Evolutionary conservation across 2,329 filamentous ascomycete species (phyloP).

Genomic region (Diaporthe ampelina): DNA sequence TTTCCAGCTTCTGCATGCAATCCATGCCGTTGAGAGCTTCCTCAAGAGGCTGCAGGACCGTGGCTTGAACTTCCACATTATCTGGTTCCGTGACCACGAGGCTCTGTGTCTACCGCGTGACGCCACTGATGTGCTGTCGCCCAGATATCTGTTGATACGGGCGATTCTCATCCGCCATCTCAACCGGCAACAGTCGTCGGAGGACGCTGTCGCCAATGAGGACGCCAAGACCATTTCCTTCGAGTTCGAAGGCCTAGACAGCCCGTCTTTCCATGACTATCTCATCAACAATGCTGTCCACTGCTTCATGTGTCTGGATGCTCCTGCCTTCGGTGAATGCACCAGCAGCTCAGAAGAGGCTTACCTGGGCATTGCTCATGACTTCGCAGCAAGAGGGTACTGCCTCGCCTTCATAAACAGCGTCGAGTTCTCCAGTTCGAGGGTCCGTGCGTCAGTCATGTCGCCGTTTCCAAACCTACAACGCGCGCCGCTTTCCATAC

Average conservation of each 20-base stretch:
- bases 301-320: slow-evolving; percentile 79
- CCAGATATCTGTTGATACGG: slow-evolving; percentile 74
- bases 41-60: slow-evolving; percentile 71
- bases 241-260: slow-evolving; percentile 59
- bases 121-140: slow-evolving; percentile 46
- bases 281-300: slow-evolving; percentile 68
- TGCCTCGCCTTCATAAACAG: slow-evolving; percentile 75
- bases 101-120: slow-evolving; percentile 67
- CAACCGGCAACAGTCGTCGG: slow-evolving; percentile 41
- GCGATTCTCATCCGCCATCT: slow-evolving; percentile 76
- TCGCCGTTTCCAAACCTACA: slow-evolving; percentile 42
- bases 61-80: slow-evolving; percentile 78
- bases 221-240: slow-evolving; percentile 46
- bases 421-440: slow-evolving; percentile 74
- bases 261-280: slow-evolving; percentile 67
- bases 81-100: slow-evolving; percentile 74
- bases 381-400: slow-evolving; percentile 67
- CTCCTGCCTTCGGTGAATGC: slow-evolving; percentile 49
- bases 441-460: slow-evolving; percentile 50
- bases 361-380: slow-evolving; percentile 64
- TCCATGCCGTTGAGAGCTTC: slow-evolving; percentile 77
- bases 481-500: background rate
- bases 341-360: slow-evolving; percentile 26
- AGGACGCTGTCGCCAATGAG: background rate
- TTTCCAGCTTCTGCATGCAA: slow-evolving; percentile 79